Evolutionary conservation across 352 stramenopile genomes (phyloP).

Genomic region (Plasmopara muralis): DNA sequence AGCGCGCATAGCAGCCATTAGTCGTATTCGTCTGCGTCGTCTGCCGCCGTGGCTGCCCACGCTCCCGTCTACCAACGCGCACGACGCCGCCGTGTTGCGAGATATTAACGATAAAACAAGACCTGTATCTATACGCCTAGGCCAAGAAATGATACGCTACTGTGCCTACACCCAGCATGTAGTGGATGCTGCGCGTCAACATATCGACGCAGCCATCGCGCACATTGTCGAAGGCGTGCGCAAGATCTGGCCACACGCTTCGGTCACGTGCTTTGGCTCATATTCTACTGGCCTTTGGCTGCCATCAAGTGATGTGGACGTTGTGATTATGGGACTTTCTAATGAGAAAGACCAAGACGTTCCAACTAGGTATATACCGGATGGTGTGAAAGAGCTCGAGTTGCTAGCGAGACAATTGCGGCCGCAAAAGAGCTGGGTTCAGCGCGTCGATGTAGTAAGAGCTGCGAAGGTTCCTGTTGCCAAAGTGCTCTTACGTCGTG

Average conservation of each 20-base stretch:
- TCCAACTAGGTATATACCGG: slow-evolving; percentile 39
- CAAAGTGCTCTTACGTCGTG: slow-evolving; percentile 59
- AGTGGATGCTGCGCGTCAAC: slow-evolving; percentile 41
- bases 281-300: slow-evolving; percentile 85
- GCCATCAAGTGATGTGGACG: slow-evolving; percentile 83
- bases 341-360: slow-evolving; percentile 32
- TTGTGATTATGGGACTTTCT: slow-evolving; percentile 73
- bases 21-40: slow-evolving; percentile 21
- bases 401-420: slow-evolving; percentile 42
- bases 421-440: slow-evolving; percentile 56
- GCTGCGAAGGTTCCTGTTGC: slow-evolving; percentile 82
- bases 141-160: slow-evolving; percentile 59
- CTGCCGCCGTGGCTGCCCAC: slow-evolving; percentile 28
- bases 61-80: slow-evolving; percentile 13
- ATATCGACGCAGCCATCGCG: slow-evolving; percentile 68
- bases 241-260: slow-evolving; percentile 69
- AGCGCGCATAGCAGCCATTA: slow-evolving; percentile 22
- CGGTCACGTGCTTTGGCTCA: slow-evolving; percentile 72
- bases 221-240: slow-evolving; percentile 59
- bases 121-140: slow-evolving; percentile 25
- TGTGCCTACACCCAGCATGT: slow-evolving; percentile 53
- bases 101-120: slow-evolving; percentile 18
- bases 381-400: slow-evolving; percentile 49
- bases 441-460: slow-evolving; percentile 75
- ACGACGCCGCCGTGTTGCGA: slow-evolving; percentile 14